Percentiles rank a stretch among this genome's conserved stretches.
Conservation (phyloP, 257 asterid species). For the Solanum corneliomulleri region DNA sequence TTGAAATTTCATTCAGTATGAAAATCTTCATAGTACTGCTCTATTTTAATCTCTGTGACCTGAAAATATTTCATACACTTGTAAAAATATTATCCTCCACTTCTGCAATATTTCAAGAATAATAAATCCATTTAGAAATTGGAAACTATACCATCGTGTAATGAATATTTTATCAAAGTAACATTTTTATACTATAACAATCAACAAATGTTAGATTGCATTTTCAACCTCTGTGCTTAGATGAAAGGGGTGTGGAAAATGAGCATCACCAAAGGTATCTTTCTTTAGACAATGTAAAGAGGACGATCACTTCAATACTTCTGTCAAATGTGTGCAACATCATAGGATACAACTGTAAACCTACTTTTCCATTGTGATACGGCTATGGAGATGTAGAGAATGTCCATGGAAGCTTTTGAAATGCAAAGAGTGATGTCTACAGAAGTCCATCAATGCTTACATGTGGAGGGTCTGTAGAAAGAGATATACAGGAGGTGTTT, state of each 20-base stretch:
- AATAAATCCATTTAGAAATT: background rate
- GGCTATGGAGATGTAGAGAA: background rate
- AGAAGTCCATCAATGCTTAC: background rate
- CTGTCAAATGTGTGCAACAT: background rate
- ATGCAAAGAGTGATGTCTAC: background rate
- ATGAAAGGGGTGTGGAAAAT: background rate
- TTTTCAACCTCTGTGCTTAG: background rate
- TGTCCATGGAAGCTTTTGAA: background rate
- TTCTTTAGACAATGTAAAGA: background rate
- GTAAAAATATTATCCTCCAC: background rate
- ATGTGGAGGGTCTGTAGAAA: background rate
- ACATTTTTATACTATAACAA: background rate
- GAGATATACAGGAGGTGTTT: background rate
- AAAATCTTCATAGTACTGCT: background rate
- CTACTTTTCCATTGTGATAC: background rate
- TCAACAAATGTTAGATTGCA: background rate
- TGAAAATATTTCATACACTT: background rate
- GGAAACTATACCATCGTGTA: background rate
- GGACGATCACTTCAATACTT: background rate
- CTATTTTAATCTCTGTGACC: background rate
- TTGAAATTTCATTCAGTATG: background rate
- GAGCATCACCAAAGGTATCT: background rate
- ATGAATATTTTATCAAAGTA: background rate
- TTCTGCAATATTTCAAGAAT: background rate
- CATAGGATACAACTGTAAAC: background rate